Base-by-base conservation (phyloP, 805 yeast species). In the Saitoella complicata region DNA sequence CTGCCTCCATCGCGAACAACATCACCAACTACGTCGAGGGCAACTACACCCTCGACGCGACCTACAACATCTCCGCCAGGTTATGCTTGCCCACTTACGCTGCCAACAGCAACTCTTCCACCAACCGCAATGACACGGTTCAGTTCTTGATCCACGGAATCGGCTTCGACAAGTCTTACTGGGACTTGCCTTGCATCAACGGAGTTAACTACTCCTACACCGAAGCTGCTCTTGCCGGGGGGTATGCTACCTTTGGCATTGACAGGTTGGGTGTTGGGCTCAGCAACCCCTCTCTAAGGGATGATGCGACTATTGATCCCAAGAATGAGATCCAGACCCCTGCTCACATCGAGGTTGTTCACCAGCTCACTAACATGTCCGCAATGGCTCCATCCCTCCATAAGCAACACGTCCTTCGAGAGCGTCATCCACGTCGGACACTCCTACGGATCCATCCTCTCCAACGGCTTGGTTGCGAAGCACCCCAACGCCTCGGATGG, bases 141-240 rank as follows among this genome's bases (percentile, higher is more conserved):
- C 39, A 37, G 39, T 37, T 37, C 39, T 37, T 37, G 39, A 12
- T 37, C 7, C 39, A 37, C 21, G 39, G 39, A 6, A 37, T 37
- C 9, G 39, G 39, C 11, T 37, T n/a, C 13, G 39, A 37, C 13
- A 37, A 37, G 21, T 37, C 39, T 5, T 37, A 37, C 13, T 37
- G 39, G 39, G 39, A 37, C 39, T 37, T 37, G 11, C 30, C 39
- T 7, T 21, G 4, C 21, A 21, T 21, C 21, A 21, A 21, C 21
- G 21, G 21, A 21, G 21, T 12, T 13, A 13, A 37, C 30, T 37
- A 37, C 39, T 12, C 30, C 13, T 37, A 37, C 13, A 7, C 21
- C 12, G 39, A 37, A 6, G 21, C 21, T 21, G 39, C 39, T 9
- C 30, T 30, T 37, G 21, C 13, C 7, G 13, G 8, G 30, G 39